Conservation (phyloP, 176 grass and related monocot genomes). For the Elymus sibiricus region DNA sequence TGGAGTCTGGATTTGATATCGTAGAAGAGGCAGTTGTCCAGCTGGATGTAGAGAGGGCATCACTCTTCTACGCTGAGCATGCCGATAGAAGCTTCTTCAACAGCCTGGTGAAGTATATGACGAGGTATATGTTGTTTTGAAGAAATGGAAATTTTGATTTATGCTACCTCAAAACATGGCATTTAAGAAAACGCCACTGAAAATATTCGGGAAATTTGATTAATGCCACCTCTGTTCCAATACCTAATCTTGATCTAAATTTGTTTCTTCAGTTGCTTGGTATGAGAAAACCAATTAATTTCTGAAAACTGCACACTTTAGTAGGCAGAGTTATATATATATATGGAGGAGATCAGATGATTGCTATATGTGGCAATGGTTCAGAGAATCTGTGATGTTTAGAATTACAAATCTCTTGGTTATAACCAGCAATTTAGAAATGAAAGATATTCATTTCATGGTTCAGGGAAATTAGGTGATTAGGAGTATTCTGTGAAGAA, state of each 20-base stretch:
- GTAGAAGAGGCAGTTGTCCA: slow-evolving; percentile 39
- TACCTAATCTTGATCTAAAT: not conserved
- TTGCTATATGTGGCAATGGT: not conserved
- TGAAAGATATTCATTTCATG: not conserved
- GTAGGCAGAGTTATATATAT: not conserved
- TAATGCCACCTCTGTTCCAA: not conserved
- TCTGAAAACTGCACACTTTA: not conserved
- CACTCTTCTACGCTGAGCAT: slow-evolving; percentile 81
- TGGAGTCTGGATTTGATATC: slow-evolving; percentile 68
- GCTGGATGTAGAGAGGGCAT: slow-evolving; percentile 53
- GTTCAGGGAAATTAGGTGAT: not conserved
- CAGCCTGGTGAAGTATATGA: slow-evolving; percentile 75
- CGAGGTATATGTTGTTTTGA: slow-evolving; percentile 46
- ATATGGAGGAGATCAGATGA: not conserved
- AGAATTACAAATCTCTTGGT: not conserved
- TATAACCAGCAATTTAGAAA: not conserved
- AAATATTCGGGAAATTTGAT: not conserved
- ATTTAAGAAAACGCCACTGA: not conserved
- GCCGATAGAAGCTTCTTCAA: slow-evolving; percentile 73
- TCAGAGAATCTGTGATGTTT: not conserved
- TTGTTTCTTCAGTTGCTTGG: not conserved
- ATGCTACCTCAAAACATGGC: not conserved
- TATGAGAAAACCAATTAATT: not conserved
- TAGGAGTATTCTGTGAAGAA: not conserved
- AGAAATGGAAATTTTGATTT: not conserved